phyloP scores from a whole-genome alignment of 2,329 filamentous ascomycete species.

The Davidsoniella eucalypti region DNA sequence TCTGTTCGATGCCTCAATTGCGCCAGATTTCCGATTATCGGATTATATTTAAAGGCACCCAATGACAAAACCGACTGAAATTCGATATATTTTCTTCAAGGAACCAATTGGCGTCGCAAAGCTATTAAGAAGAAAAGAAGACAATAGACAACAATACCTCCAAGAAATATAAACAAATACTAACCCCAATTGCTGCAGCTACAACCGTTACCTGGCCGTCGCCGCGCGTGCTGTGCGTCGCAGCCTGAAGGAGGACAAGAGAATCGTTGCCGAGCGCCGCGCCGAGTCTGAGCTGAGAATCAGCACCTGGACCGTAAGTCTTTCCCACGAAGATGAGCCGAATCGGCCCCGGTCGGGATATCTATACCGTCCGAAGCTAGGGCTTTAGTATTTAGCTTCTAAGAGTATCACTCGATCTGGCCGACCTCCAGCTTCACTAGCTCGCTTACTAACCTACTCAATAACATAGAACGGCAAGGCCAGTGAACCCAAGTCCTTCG shows the following conservation, averaged over 20 bases:
- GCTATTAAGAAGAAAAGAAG: not conserved
- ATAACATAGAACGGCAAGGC: constrained; percentile 67
- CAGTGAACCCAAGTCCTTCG: constrained; percentile 46
- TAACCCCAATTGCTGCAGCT: constrained; percentile 38
- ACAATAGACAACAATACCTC: not conserved
- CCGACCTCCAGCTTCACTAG: too few species aligned
- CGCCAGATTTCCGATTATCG: too few species aligned
- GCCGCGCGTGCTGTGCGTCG: constrained; percentile 88
- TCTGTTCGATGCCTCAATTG: too few species aligned
- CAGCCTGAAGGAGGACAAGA: constrained; percentile 90
- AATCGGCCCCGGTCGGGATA: too few species aligned
- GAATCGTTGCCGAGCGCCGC: constrained; percentile 73
- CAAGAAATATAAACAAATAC: not conserved
- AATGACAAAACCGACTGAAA: too few species aligned
- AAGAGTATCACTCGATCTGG: too few species aligned
- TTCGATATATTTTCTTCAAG: too few species aligned
- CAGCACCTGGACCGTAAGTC: constrained; percentile 78
- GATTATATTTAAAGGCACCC: too few species aligned
- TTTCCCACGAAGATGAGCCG: too few species aligned
- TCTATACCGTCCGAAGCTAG: too few species aligned
- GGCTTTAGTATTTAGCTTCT: too few species aligned
- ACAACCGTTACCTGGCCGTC: constrained; percentile 98
- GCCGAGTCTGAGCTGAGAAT: constrained; percentile 82
- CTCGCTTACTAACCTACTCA: constrained; percentile 13
- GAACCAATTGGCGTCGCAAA: not conserved